These are phyloP conservation scores for Hirsutella thompsonii DNA, from an alignment of 2,329 filamentous ascomycete genomes.

Conservation along the genomic window DNA sequence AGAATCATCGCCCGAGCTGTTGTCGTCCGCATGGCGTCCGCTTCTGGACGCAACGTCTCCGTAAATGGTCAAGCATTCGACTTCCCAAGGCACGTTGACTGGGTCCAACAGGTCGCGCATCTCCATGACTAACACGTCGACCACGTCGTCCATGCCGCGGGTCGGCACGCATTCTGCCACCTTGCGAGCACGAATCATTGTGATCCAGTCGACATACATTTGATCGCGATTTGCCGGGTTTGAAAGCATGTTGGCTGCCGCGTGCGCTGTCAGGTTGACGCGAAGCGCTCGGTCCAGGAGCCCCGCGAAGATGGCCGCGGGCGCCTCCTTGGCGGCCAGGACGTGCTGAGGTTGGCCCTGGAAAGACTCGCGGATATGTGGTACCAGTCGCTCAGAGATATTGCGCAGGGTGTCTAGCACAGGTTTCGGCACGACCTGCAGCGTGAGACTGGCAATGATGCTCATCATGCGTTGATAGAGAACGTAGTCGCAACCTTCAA, in stretches of 20 bases:
- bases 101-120: slow-evolving; percentile 61
- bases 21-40: slow-evolving; percentile 21
- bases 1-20: slow-evolving; percentile 15
- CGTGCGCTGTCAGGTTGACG: slow-evolving; percentile 88
- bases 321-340: slow-evolving; percentile 72
- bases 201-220: slow-evolving; percentile 90
- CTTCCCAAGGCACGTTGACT: slow-evolving; percentile 49
- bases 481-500: slow-evolving; percentile 87
- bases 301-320: slow-evolving; percentile 77
- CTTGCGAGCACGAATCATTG: slow-evolving; percentile 48
- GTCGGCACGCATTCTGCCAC: slow-evolving; percentile 51
- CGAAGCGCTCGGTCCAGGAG: slow-evolving; percentile 77
- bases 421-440: slow-evolving; percentile 80
- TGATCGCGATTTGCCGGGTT: slow-evolving; percentile 81
- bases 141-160: slow-evolving; percentile 52
- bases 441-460: slow-evolving; percentile 75
- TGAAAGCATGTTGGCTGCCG: slow-evolving; percentile 83
- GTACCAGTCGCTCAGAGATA: slow-evolving; percentile 70
- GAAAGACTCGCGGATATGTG: slow-evolving; percentile 75
- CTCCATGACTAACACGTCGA: slow-evolving; percentile 49
- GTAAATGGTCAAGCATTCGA: slow-evolving; percentile 48
- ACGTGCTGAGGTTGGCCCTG: slow-evolving; percentile 77
- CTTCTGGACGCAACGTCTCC: slow-evolving; percentile 40
- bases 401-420: slow-evolving; percentile 79
- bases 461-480: slow-evolving; percentile 97